Evolutionary conservation across 257 asterid genomes (phyloP).

Genomic region (Scutellaria galericulata): DNA sequence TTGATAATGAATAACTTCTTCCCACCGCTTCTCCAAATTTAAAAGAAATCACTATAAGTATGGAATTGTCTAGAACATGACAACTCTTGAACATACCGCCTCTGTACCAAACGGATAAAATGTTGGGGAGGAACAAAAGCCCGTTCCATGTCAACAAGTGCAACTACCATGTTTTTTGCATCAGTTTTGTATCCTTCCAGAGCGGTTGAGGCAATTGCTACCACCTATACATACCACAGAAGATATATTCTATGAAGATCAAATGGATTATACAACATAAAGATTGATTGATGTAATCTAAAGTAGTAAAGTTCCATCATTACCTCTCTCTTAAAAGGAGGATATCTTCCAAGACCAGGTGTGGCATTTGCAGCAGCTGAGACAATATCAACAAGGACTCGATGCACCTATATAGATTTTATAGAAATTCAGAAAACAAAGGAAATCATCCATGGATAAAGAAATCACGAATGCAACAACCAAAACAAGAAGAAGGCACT

Average conservation of each 20-base stretch:
- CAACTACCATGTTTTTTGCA: slow-evolving; percentile 94
- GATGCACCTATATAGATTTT: slow-evolving; percentile 66
- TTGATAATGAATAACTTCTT: neutral
- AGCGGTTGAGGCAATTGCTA: slow-evolving; percentile 86
- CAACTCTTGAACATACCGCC: slow-evolving; percentile 55
- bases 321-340: slow-evolving; percentile 98
- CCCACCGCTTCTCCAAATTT: too few relatives aligned
- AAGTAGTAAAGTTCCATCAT: slow-evolving; percentile 4
- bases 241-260: too few relatives aligned
- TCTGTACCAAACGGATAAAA: slow-evolving; percentile 91
- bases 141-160: slow-evolving; percentile 98
- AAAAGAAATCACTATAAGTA: too few relatives aligned
- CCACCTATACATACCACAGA: slow-evolving; percentile 50
- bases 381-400: slow-evolving; percentile 85
- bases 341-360: slow-evolving; percentile 98
- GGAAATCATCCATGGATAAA: slow-evolving; percentile 9
- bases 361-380: slow-evolving; percentile 95
- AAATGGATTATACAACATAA: too few relatives aligned
- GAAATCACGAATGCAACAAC: slow-evolving; percentile 53
- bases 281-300: too few relatives aligned
- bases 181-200: slow-evolving; percentile 88
- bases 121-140: slow-evolving; percentile 99
- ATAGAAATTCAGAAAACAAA: slow-evolving; percentile 18
- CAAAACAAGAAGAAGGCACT: slow-evolving; percentile 84
- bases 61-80: too few relatives aligned